These are phyloP conservation scores for Ophiostoma perfectum DNA, from an alignment of 2,329 filamentous ascomycete species.

Conservation along the genomic window DNA sequence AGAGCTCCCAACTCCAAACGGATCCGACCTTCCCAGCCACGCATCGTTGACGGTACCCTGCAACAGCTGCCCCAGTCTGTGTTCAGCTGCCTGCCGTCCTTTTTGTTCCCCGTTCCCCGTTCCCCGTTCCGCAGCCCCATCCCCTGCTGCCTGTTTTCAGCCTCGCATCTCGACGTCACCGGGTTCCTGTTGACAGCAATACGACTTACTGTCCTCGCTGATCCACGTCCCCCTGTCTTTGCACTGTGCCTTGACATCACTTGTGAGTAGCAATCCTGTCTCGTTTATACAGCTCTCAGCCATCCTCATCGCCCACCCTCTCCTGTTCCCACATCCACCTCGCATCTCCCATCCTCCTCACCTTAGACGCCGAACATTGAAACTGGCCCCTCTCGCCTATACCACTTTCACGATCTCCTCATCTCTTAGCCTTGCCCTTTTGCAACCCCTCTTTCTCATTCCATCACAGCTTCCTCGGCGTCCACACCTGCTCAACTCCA, in stretches of 20 bases:
- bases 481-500: neutral
- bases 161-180: conserved; percentile 13
- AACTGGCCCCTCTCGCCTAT: neutral
- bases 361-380: neutral
- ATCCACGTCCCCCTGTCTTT: neutral
- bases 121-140: neutral
- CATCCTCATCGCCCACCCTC: neutral
- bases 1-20: neutral
- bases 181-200: neutral
- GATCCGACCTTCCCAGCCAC: neutral
- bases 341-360: neutral
- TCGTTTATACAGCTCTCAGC: no score
- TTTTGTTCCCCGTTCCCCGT: neutral
- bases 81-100: neutral
- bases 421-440: neutral
- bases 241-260: no score
- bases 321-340: neutral
- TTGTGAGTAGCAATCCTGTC: no score
- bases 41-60: neutral
- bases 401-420: neutral
- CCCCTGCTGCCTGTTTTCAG: conserved; percentile 10
- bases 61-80: neutral
- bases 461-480: neutral
- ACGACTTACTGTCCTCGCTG: neutral
- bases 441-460: neutral